phyloP scores from a whole-genome alignment of 2,329 filamentous ascomycete genomes.

The Sclerotinia nivalis region DNA sequence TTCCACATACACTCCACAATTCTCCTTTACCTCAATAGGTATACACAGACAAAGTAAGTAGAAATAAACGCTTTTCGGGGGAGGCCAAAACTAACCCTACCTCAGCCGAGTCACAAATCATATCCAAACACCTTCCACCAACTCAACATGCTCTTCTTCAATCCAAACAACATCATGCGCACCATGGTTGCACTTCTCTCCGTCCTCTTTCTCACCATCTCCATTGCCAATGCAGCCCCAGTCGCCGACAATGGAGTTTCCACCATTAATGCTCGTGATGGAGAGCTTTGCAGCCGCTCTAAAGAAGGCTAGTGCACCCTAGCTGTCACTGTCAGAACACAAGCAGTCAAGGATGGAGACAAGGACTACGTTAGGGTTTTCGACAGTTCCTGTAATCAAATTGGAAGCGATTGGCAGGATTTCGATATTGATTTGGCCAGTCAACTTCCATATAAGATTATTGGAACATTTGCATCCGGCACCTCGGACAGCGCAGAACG shows the following conservation, averaged over 20 bases:
- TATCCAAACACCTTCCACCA: neutral
- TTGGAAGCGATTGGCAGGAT: neutral
- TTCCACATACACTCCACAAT: too few relatives aligned
- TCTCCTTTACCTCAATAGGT: neutral
- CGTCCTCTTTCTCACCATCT: neutral
- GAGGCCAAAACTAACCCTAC: neutral
- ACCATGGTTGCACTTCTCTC: neutral
- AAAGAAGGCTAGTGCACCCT: neutral
- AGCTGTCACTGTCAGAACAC: neutral
- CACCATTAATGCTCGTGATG: neutral
- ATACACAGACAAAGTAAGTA: neutral
- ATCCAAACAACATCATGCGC: neutral
- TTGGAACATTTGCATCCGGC: neutral
- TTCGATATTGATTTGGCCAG: neutral
- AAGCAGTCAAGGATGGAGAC: neutral
- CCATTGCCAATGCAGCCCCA: neutral
- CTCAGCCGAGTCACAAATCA: neutral
- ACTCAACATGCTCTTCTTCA: constrained; percentile 2
- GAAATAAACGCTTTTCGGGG: neutral
- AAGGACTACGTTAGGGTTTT: neutral
- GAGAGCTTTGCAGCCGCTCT: neutral
- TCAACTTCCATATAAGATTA: neutral
- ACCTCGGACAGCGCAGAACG: accelerated
- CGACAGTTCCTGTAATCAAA: neutral
- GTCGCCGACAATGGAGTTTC: neutral